Conservation (phyloP, 306 rosid genomes). For the Citrullus mucosospermus region DNA sequence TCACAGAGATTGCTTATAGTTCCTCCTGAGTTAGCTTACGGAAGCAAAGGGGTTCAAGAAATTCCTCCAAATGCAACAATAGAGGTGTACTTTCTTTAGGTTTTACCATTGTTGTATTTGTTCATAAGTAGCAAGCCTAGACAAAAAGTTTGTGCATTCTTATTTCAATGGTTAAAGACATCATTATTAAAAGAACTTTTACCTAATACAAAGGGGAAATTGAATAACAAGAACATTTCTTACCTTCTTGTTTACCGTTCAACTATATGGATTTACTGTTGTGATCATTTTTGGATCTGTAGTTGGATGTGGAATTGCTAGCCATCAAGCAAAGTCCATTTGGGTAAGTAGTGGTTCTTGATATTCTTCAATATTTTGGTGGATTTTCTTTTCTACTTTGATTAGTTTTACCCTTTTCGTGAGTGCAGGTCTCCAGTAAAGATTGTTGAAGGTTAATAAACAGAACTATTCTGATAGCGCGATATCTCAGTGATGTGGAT, state of each 20-base stretch:
- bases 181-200: not conserved
- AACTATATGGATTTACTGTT: not conserved
- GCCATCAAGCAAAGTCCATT: slow-evolving; percentile 87
- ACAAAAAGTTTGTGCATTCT: not conserved
- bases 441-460: slow-evolving; percentile 59
- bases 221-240: slow-evolving; percentile 1
- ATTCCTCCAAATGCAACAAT: slow-evolving; percentile 96
- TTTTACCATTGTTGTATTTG: not conserved
- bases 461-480: not conserved
- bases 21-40: slow-evolving; percentile 89
- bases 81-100: slow-evolving; percentile 37
- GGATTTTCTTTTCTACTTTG: not conserved
- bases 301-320: slow-evolving; percentile 81
- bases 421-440: slow-evolving; percentile 64
- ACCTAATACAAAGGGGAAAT: not conserved
- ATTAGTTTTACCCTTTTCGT: not conserved
- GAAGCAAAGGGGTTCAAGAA: slow-evolving; percentile 83
- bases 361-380: not conserved
- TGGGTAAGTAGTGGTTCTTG: slow-evolving; percentile 46
- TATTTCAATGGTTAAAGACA: not conserved
- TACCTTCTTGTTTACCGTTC: slow-evolving; percentile 9
- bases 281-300: slow-evolving; percentile 17
- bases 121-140: not conserved
- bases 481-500: not conserved
- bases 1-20: slow-evolving; percentile 66